Evolutionary conservation across 2,329 filamentous ascomycete genomes (phyloP), one percentile per base, ranked within the genome.

Genomic region (Tolypocladium guangdongense): DNA sequence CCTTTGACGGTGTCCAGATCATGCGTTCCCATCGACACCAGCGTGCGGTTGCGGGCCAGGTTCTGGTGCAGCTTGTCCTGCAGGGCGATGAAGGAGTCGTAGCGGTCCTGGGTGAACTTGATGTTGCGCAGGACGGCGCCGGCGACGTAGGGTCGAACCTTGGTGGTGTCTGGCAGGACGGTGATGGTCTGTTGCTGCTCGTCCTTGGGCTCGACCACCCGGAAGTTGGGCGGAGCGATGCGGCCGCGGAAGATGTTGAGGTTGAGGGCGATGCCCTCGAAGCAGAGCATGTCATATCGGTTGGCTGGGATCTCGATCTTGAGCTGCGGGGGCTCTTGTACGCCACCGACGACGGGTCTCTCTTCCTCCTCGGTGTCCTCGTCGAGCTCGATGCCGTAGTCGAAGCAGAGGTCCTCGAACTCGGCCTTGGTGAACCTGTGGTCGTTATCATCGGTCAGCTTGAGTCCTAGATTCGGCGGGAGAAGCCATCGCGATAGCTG

Each of bases 21-120:
- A 71, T 99, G 93, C 4, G 93, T 99, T 62, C 93, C 93, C 66
- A 99, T 96, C 24, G 92, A 88, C n/a, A 96, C 92, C 48, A 99
- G 75, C 1, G 92, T 96, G 63, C 93, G 79, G 71, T 97, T 88
- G 57, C 93, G 84, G 49, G 93, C 95, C 60, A 99, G 76, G 67
- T 99, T 99, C 69, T 92, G 87, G 75, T 99, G 93, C 49, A 99
- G 82, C 76, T 99, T 99, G 74, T 99, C 95, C 75, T 99, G 93
- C 49, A 99, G 80, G 54, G 86, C 82, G 68, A 99, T 99, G 87
- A 99, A 99, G 65, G 90, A 96, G 62, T 95, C 89, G 71, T 99
- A 99, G 60, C 87, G 81, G 61, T 86, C 88, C 74, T 93, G 80
- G 62, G 88, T 91, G 78, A 99, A 97, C 65, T 85, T 90, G 76